Base-by-base conservation (phyloP, 2,329 filamentous ascomycete genomes). In the Cryphonectria carpinicola region DNA sequence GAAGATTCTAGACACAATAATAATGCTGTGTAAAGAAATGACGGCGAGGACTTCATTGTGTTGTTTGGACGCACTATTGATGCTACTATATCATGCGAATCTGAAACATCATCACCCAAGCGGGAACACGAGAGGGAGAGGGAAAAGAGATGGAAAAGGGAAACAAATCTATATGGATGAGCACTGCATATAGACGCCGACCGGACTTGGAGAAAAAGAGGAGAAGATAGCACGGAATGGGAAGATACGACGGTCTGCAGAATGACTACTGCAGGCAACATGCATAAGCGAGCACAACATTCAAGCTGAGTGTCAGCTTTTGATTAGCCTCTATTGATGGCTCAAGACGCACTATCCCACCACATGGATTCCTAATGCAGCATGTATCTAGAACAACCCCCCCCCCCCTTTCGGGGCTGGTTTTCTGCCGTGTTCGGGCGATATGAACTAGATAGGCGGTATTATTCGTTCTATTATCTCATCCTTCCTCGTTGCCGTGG, bases 251-350 rank as follows among this genome's bases (percentile, higher is more conserved):
- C 22, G 6, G 41, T 25, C 35, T 64, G 37, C 35, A 64, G 37
- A 19, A 5, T 4, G 13, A 28, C n/a, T 43, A 43, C 35, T 39
- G 61, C 22, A 64, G 46, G 39, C 22, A 17, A 41, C 61, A 46
- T 64, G 61, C 61, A 64, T 64, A 64, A 64, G 37, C 61, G 61
- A 46, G 39, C 39, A 43, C 61, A 43, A n/a, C n/a, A 64, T 19
- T 32, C 8, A 43, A 46, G 54, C 14, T 35, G 22, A 49, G 22
- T 49, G 25, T 58, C 25, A 58, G 54, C 54, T 19, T 58, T 32
- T 35, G 22, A 49, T 49, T 49, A 19, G 54, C 54, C 54, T 56
- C 25, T 35, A 19, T 32, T 32, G 25, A 58, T 58, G 25, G 25
- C 13, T 35, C 17, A 19, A 58, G 13, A 35, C 7, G 54, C 28